Base-by-base conservation (phyloP, 179 eudicot species). In the Carnegiea gigantea region DNA sequence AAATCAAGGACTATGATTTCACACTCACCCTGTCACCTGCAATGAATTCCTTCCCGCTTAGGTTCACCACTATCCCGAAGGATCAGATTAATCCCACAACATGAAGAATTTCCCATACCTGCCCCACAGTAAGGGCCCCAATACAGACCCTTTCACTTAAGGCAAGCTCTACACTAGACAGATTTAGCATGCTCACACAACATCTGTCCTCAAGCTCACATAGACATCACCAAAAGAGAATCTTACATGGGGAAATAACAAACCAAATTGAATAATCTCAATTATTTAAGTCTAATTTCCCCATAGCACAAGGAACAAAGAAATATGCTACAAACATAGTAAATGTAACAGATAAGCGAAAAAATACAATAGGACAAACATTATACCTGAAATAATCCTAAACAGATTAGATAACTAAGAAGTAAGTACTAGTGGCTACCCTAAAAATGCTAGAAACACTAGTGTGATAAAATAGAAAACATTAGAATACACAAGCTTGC, bases 91-190 rank as follows among this genome's bases (percentile, higher is more conserved):
- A 62, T 62, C 68, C 26, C 11, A 2, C 3, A 40, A 6, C 28
- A 9, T n/a, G 12, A 21, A 23, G n/a, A 62, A 21, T 23, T 33
- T 33, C 36, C 12, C 26, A 23, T 62, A 62, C 68, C 68, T 62
- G 12, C 28, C 4, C 36, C 36, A 33, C 36, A 33, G 36, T 33
- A 33, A 2, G 36, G 36, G 3, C 36, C 36, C 68, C n/a, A 23
- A 23, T 23, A 62, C n/a, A n/a, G 28, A 62, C 11, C 68, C 11
- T 13, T 11, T 11, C 10, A 60, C 67, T 21, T 23, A n/a, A 4
- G n/a, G 68, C 68, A 62, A 62, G 68, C n/a, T 62, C n/a, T 62
- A 62, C 12, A n/a, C 26, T 62, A 62, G 68, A 57, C 23, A 62
- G 28, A 62, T 7, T 8, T 23, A 62, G 28, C 68, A 62, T 6